Evolutionary conservation across 192 early-diverging fungal species (phyloP), one percentile per base, ranked within the genome.

Genomic region (Phlyctochytrium arcticum): DNA sequence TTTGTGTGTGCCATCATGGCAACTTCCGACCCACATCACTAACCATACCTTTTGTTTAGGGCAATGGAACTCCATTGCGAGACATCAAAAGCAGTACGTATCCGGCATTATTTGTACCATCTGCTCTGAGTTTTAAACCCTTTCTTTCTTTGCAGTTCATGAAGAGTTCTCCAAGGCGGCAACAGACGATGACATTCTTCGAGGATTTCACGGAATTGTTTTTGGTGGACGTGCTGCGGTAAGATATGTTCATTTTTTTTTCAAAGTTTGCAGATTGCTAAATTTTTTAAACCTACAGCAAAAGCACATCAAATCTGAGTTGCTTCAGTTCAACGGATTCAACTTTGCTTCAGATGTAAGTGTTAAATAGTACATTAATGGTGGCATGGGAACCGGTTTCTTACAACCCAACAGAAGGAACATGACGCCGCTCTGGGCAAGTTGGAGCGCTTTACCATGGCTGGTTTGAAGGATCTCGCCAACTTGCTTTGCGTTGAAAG

Each of bases 301-400:
- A 33, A 69, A 69, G 33, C 24, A 63, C 21, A 17, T 54, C 17
- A 63, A 63, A 35, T 9, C 5, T 5, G 59, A 69, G 26, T 17
- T 69, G 27, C 27, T 69, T 32, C 50, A 62, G 9, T 69, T 69
- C 59, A 50, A 69, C 9, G 67, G 67, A 12, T 69, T 69, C 33
- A 36, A 51, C 36, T 69, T 69, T 36, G 3, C 49, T 23, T 60
- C 57, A 12, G 59, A 69, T 44, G 67, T 69, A 55, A 23, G 67
- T 27, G 4, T 19, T 4, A 17, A 5, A 3, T 2, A 12, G 15
- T 17, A 26, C 10, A 15, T 47, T 42, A 51, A 50, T 0, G 6
- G 9, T n/a, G 24, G 35, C 26, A 12, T 12, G 12, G 17, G 9
- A 4, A 21, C 24, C 17, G 46, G 2, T 26, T 3, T 50, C 4